Conservation (phyloP, 495 filamentous ascomycete species). For the Niebla homalea region DNA sequence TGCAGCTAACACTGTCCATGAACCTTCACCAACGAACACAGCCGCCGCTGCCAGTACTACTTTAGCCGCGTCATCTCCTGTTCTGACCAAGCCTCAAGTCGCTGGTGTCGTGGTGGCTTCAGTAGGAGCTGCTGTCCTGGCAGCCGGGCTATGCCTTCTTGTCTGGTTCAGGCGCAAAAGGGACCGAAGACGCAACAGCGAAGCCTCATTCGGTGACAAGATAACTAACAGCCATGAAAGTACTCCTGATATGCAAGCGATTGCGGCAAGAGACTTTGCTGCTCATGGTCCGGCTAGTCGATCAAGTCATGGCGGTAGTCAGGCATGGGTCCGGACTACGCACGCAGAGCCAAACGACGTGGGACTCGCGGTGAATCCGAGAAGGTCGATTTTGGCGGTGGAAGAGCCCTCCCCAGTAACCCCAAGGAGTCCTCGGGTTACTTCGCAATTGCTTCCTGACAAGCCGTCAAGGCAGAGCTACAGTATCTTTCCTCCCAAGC, state of each 20-base stretch:
- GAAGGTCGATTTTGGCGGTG: background rate
- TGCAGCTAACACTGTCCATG: background rate
- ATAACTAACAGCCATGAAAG: slow-evolving; percentile 9
- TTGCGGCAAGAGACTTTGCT: slow-evolving; percentile 6
- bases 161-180: slow-evolving; percentile 10
- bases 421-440: slow-evolving; percentile 12
- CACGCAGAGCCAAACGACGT: slow-evolving; percentile 7
- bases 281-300: background rate
- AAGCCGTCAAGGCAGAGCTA: slow-evolving; percentile 10
- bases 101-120: slow-evolving; percentile 16
- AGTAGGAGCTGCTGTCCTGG: slow-evolving; percentile 12
- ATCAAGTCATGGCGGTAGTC: slow-evolving; percentile 9
- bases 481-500: slow-evolving; percentile 12
- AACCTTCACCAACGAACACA: background rate
- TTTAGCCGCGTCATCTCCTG: slow-evolving; percentile 1
- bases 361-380: slow-evolving; percentile 13
- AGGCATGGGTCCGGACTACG: slow-evolving; percentile 11
- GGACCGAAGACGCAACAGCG: slow-evolving; percentile 8
- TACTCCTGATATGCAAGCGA: slow-evolving; percentile 6
- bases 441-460: slow-evolving; percentile 16
- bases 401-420: slow-evolving; percentile 10
- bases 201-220: slow-evolving; percentile 14
- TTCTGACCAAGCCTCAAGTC: slow-evolving; percentile 16
- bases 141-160: slow-evolving; percentile 12
- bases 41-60: background rate